Evolutionary conservation across 2,329 filamentous ascomycete genomes (phyloP), one percentile per base, ranked within the genome.

Genomic region (Xylaria sp.): DNA sequence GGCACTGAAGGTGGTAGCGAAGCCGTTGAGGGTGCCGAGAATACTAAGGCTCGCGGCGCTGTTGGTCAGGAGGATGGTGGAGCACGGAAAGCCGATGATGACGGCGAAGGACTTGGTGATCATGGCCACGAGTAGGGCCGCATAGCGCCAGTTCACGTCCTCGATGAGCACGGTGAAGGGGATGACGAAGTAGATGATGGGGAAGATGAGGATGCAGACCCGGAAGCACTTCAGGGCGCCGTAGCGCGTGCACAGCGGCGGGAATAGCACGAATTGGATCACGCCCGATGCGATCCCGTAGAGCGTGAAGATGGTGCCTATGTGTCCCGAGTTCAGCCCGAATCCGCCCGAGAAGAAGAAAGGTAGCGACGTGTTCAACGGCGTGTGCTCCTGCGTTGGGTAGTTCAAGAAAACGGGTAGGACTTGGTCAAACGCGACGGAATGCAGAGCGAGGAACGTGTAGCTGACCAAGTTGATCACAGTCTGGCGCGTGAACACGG

Each of bases 31-130:
- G 0, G 94, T 98, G 1, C 94, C 94, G 5, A 98, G 86, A 10
- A 97, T 88, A 52, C 87, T 84, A 18, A 97, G 83, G 64, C 91
- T 94, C 0, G 86, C 82, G 4, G 94, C 94, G 10, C 91, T 93
- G 81, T 98, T 98, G 34, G 94, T 98, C 46, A 98, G 87, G 57
- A 98, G 85, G 74, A 98, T 98, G 6, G 93, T 97, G 32, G 88
- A 91, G 76, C 93, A 96, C 0, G 96, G 95, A 78, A 98, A 98
- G 0, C 92, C 92, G 76, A 98, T 91, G 72, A 97, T 96, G 68
- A 90, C 89, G 48, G 87, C 88, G 64, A 92, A 86, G 10, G 91
- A 91, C 79, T 97, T 97, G 75, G 90, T 74, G 51, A 93, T 80
- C 84, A 98, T 90, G 46, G 97, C 82, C 0, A 81, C 68, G 65